Conservation (phyloP, 2,329 filamentous ascomycete species). For the Aspergillus sp. region DNA sequence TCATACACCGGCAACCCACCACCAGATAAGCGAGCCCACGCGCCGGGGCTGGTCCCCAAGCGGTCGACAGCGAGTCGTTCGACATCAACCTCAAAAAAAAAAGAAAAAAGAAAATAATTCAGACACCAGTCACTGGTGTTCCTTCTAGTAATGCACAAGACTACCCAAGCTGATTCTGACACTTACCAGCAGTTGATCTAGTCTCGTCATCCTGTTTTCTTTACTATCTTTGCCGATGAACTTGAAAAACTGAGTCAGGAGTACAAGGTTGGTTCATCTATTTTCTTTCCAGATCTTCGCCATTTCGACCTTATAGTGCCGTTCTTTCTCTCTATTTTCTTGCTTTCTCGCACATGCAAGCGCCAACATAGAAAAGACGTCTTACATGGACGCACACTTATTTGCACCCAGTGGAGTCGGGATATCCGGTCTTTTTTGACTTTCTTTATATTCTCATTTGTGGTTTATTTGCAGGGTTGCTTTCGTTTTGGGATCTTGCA, state of each 20-base stretch:
- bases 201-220: conserved; percentile 7
- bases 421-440: not conserved
- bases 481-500: conserved; percentile 4
- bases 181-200: conserved; percentile 14
- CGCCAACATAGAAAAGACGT: not conserved
- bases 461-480: not conserved
- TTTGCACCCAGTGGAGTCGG: not conserved
- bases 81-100: conserved; percentile 6
- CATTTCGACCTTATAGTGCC: conserved; percentile 2
- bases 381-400: not conserved
- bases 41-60: conserved; percentile 26
- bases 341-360: conserved; percentile 1
- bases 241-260: conserved; percentile 14
- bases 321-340: conserved; percentile 2
- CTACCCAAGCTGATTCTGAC: conserved; percentile 18
- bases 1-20: not conserved
- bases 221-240: conserved; percentile 7
- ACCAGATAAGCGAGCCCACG: conserved; percentile 7
- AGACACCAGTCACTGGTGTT: conserved; percentile 6
- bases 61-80: not conserved
- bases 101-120: not conserved
- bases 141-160: conserved; percentile 11
- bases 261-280: conserved; percentile 30
- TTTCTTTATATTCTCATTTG: not conserved
- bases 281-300: conserved; percentile 15